Evolutionary conservation across 169 alveolate species (phyloP), one percentile per base, ranked within the genome.

Genomic region (Hammondia hammondi): DNA sequence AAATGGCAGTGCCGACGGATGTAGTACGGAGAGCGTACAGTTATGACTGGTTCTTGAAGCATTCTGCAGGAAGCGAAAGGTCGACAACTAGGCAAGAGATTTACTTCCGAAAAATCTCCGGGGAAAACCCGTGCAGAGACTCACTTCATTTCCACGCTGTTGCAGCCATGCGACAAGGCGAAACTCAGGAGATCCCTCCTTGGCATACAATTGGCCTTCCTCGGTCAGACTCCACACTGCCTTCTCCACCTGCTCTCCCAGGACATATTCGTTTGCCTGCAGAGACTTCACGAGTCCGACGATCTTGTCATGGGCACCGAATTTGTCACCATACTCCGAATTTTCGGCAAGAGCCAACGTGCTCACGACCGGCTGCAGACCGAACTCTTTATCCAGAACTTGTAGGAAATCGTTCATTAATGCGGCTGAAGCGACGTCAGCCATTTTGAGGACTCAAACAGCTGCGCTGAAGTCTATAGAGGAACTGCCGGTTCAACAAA

Each of bases 261-360:
- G 29, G 43, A 95, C 67, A 67, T 85, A 85, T 35, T 88, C 93
- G 14, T 48, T n/a, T 1, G 92, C 67, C 77, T 95, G 91, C 35
- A 95, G 82, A 27, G 93, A 73, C 93, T 93, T 95, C 82, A 94
- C 70, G 4, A 91, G 91, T 24, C 96, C 96, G n/a, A 91, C 94
- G 57, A 93, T 70, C 93, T 92, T 92, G 35, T 82, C 93, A 35
- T 95, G 96, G 91, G 35, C 72, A 39, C 94, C 91, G 85, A 73
- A 73, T 27, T 35, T 37, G 19, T 7, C 19, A 0, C 48, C 43
- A n/a, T 35, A n/a, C n/a, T 14, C 43, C 19, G 85, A 46, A n/a
- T 9, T 35, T 35, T 17, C 85, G 32, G 85, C 46, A 37, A 73
- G 39, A 32, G 39, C 43, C 85, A 73, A 32, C 5, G 85, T 73